Evolutionary conservation across 129 eudicot genomes (phyloP), one percentile per base, ranked within the genome.

Genomic region (Chrysanthemum seticuspe): DNA sequence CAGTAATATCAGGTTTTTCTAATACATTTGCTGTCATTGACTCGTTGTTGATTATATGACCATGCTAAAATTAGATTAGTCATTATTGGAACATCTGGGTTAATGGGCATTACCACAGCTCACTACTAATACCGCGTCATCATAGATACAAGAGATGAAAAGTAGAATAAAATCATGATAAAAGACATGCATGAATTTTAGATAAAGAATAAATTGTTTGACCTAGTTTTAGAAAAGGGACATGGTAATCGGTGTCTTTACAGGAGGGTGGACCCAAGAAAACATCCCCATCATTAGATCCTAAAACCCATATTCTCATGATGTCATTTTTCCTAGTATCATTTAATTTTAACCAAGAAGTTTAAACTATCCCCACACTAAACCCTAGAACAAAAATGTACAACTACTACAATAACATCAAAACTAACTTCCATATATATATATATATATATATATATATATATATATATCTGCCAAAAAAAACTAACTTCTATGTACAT

Each of bases 241-340:
- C 25, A 50, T 70, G 76, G 55, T 70, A 70, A 66, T 79, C 27
- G 27, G 53, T 55, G 72, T 66, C 65, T 61, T 56, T 61, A 62
- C 54, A 62, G 51, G 69, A 76, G 50, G n/a, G 72, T 77, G 85
- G 85, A 45, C 81, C 83, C 81, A 23, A 49, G 9, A 75, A 79
- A 73, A 65, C 78, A 80, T 86, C 91, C 44, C 80, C 81, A 78
- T 80, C 83, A 73, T 79, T 67, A 78, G 83, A 74, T 80, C 83
- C 63, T 58, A 72, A 74, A 68, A 68, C 85, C 83, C 87, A 83
- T 80, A 73, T 72, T 73, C 76, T 13, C 75, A 80, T 86, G 91
- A 86, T 80, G 85, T 77, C 83, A 83, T 56, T 76, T 36, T 83
- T 10, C 47, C 2, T 79, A 62, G 15, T 71, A 81, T 84, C 79